Percentiles rank a stretch among this genome's conserved stretches.
Conservation (phyloP, 495 filamentous ascomycete species). For the Oidiodendron maius region DNA sequence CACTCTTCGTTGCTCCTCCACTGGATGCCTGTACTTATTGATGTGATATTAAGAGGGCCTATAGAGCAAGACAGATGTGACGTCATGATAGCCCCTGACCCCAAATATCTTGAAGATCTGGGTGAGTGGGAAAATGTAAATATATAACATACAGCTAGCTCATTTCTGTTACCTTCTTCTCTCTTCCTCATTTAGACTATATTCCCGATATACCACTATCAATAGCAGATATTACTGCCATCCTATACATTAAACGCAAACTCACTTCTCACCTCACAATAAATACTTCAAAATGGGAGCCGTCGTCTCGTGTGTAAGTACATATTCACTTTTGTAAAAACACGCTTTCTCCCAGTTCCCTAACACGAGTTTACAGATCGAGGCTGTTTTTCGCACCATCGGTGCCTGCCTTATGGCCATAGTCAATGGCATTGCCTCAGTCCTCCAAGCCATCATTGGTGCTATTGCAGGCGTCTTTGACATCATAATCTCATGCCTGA, state of each 20-base stretch:
- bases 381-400: slow-evolving; percentile 74
- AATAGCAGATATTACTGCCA: no score
- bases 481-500: slow-evolving; percentile 81
- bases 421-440: slow-evolving; percentile 70
- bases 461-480: slow-evolving; percentile 74
- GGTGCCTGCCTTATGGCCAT: slow-evolving; percentile 79
- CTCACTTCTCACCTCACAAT: slow-evolving; percentile 10
- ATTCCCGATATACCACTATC: background rate
- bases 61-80: no score
- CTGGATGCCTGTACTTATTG: no score
- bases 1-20: no score
- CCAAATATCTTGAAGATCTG: no score
- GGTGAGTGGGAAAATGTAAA: no score
- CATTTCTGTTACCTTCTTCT: no score
- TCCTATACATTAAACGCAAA: slow-evolving; percentile 12
- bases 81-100: no score
- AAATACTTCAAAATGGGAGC: slow-evolving; percentile 76
- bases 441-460: slow-evolving; percentile 74
- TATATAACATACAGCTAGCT: no score
- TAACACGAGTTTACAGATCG: slow-evolving; percentile 49
- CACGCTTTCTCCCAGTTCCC: background rate
- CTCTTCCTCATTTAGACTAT: background rate
- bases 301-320: slow-evolving; percentile 90
- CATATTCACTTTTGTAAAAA: slow-evolving; percentile 30
- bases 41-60: no score